phyloP scores from a whole-genome alignment of 768 basidiomycete species.

The Pleurotus giganteus region DNA sequence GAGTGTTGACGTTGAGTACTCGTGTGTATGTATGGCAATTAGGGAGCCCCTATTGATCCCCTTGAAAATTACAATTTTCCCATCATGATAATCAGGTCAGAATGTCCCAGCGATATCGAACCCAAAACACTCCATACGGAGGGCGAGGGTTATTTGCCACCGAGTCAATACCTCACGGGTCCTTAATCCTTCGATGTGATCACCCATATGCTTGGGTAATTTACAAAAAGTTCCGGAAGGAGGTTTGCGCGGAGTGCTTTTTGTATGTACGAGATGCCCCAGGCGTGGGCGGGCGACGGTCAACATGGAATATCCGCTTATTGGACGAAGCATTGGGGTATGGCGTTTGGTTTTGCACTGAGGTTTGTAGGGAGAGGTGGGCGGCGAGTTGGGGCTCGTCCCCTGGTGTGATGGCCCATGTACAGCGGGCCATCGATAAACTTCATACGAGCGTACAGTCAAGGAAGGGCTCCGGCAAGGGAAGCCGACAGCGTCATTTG shows the following conservation, averaged over 20 bases:
- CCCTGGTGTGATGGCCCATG: slow-evolving; percentile 28
- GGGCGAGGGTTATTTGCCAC: slow-evolving; percentile 55
- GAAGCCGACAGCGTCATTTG: slow-evolving; percentile 25
- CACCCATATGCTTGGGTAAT: slow-evolving; percentile 57
- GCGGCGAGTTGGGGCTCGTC: slow-evolving; percentile 25
- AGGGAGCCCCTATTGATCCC: background rate
- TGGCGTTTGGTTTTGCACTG: slow-evolving; percentile 59
- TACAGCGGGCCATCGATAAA: slow-evolving; percentile 29
- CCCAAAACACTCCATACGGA: slow-evolving; percentile 38
- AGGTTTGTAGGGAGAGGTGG: slow-evolving; percentile 46
- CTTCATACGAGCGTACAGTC: slow-evolving; percentile 13
- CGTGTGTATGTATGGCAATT: no score
- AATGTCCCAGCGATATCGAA: background rate
- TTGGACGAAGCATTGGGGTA: slow-evolving; percentile 18
- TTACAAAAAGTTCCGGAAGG: slow-evolving; percentile 61
- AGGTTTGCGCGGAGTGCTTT: slow-evolving; percentile 67
- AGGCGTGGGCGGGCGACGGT: slow-evolving; percentile 15
- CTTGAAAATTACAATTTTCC: no score
- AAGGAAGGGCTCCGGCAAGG: slow-evolving; percentile 14
- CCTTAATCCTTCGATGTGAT: slow-evolving; percentile 40
- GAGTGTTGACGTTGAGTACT: no score
- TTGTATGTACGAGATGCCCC: slow-evolving; percentile 51
- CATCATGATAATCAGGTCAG: no score
- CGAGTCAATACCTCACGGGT: slow-evolving; percentile 37
- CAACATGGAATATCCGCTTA: slow-evolving; percentile 44